Evolutionary conservation across 257 asterid species (phyloP), one percentile per base, ranked within the genome.

Genomic region (Solanum paucissectum): DNA sequence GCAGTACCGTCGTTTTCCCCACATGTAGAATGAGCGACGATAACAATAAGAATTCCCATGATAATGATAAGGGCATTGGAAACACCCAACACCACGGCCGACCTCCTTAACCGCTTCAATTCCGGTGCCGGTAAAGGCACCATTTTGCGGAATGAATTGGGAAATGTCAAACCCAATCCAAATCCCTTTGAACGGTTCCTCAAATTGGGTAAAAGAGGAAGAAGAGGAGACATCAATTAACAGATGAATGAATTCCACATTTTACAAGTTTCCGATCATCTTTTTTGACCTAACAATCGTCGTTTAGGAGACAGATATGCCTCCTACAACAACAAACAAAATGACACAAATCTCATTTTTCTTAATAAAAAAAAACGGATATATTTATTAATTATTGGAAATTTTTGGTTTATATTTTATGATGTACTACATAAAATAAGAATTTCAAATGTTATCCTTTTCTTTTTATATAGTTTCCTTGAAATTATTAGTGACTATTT

Each of bases 41-140:
- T 40, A 18, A 83, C 68, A 20, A 89, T 32, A 60, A 36, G 20
- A 6, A 25, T 9, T 3, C 88, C 88, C n/a, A 89, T n/a, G 49
- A 87, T 60, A 16, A 87, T 83, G 1, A 87, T 46, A 9, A 83
- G 33, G 11, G 33, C 42, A 62, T 89, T 89, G 12, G 89, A 86
- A 11, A 87, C 85, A 7, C 89, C 91, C 29, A 89, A 29, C 21
- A 83, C 9, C 69, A 87, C 7, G 3, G 91, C 88, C 1, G 89
- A 83, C 52, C 91, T 29, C 85, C 85, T 81, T 46, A 81, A 20
- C 20, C 44, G 69, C n/a, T 32, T 81, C 25, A 42, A 79, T 79
- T 44, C 38, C 3, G 84, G 64, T 44, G 64, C 25, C 64, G 4
- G 36, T 44, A 42, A 12, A 13, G 84, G 62, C 64, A 79, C 25